phyloP scores from a whole-genome alignment of 345 rosid species.

The Brassica carinata region DNA sequence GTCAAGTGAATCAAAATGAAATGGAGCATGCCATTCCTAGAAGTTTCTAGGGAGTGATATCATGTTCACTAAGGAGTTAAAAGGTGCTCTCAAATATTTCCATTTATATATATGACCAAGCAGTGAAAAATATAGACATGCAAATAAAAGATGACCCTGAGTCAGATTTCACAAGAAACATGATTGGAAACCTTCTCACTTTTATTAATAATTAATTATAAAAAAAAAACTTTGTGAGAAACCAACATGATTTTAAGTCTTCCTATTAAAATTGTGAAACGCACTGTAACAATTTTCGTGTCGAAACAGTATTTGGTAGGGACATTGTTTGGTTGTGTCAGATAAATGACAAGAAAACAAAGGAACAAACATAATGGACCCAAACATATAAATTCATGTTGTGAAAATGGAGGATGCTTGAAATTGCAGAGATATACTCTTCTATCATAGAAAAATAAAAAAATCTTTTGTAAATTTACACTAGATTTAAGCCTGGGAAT shows the following conservation, averaged over 20 bases:
- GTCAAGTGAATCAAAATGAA: background rate
- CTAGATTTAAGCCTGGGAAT: constrained; percentile 4
- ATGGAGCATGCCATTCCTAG: background rate
- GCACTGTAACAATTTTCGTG: background rate
- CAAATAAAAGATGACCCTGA: background rate
- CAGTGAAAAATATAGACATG: background rate
- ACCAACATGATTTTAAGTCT: too few relatives aligned
- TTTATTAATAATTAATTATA: too few relatives aligned
- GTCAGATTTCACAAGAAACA: background rate
- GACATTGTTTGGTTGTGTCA: background rate
- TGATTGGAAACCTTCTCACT: background rate
- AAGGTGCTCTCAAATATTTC: background rate
- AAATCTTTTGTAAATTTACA: background rate
- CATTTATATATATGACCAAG: background rate
- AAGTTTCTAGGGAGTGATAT: background rate
- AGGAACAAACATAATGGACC: background rate
- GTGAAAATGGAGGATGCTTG: background rate
- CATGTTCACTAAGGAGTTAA: background rate
- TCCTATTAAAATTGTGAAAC: background rate
- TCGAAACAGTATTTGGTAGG: background rate
- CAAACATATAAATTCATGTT: background rate
- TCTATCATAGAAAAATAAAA: background rate
- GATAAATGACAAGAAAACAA: background rate
- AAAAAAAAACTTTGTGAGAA: background rate
- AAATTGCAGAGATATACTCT: background rate